phyloP scores from a whole-genome alignment of 192 early-diverging fungal species.

The Coemansia sp. region DNA sequence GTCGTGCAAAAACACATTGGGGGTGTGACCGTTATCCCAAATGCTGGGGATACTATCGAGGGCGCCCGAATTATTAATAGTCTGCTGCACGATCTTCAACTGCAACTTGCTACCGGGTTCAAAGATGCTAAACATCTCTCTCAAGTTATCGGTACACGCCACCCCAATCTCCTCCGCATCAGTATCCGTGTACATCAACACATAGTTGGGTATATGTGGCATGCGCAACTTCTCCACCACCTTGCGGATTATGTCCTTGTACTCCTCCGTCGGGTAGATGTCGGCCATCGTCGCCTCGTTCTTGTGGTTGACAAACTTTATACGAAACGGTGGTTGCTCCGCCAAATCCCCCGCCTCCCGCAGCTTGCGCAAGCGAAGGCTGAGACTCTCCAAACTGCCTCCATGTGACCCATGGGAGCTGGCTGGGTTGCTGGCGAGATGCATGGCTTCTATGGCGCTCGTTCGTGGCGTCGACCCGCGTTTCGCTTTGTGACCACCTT shows the following conservation, averaged over 20 bases:
- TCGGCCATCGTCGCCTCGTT: constrained; percentile 44
- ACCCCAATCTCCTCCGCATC: constrained; percentile 53
- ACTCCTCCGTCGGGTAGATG: constrained; percentile 37
- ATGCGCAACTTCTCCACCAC: constrained; percentile 45
- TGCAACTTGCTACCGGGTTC: constrained; percentile 43
- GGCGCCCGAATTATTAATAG: constrained; percentile 41
- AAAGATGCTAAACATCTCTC: constrained; percentile 48
- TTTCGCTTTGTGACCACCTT: constrained; percentile 33
- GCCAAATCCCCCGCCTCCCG: constrained; percentile 1
- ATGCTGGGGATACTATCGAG: constrained; percentile 37
- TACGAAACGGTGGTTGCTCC: constrained; percentile 24
- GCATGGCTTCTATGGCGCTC: constrained; percentile 12
- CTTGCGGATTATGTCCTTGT: constrained; percentile 30
- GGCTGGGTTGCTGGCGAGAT: constrained; percentile 7
- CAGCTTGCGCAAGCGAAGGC: constrained; percentile 23
- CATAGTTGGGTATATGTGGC: constrained; percentile 23
- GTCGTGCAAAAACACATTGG: constrained; percentile 31
- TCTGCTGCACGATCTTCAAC: constrained; percentile 42
- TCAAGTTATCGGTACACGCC: constrained; percentile 45
- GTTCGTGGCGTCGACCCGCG: constrained; percentile 37
- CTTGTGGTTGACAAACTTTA: constrained; percentile 45
- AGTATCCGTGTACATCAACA: constrained; percentile 46
- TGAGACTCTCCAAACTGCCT: constrained; percentile 19
- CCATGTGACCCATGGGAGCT: constrained; percentile 7
- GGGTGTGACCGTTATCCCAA: constrained; percentile 41